Percentiles rank a stretch among this genome's conserved stretches.
These are phyloP conservation scores for Mucor racemosus DNA, from an alignment of 371 early-diverging fungal species.

Conservation along the genomic window DNA sequence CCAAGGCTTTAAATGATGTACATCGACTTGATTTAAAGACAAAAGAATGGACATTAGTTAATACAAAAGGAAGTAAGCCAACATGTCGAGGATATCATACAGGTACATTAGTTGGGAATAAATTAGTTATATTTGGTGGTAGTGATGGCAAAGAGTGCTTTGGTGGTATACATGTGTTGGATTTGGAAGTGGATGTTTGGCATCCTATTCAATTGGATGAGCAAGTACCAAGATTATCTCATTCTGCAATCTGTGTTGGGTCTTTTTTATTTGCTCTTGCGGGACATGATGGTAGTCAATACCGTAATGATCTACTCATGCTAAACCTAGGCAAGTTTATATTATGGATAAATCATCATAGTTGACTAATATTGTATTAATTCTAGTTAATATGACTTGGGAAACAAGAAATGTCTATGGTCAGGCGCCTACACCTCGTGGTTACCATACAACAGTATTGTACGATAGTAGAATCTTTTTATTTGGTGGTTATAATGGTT, in stretches of 20 bases:
- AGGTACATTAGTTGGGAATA: conserved; percentile 76
- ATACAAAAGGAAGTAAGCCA: conserved; percentile 65
- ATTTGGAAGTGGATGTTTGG: conserved; percentile 66
- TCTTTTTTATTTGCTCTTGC: conserved; percentile 86
- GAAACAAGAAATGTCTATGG: conserved; percentile 79
- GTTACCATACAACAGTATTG: conserved; percentile 84
- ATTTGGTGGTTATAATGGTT: conserved; percentile 89
- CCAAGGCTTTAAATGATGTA: conserved; percentile 59
- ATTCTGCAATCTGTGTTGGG: conserved; percentile 82
- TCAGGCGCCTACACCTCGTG: conserved; percentile 70
- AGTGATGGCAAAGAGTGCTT: conserved; percentile 90
- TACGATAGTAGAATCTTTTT: conserved; percentile 81
- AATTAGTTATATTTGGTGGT: conserved; percentile 87
- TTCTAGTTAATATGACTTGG: conserved; percentile 77
- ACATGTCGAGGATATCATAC: conserved; percentile 87
- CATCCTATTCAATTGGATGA: conserved; percentile 56
- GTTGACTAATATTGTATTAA: background rate
- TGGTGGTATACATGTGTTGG: conserved; percentile 77
- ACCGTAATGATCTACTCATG: conserved; percentile 77
- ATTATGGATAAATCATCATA: background rate
- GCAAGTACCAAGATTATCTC: conserved; percentile 75
- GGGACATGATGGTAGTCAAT: conserved; percentile 85
- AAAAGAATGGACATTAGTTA: conserved; percentile 57
- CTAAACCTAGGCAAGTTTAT: conserved; percentile 72
- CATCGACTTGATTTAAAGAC: conserved; percentile 52